A percentile compares a stretch with the other conserved stretches of the same genome.
Conservation (phyloP, 352 stramenopile genomes). For the Phytophthora aleatoria region DNA sequence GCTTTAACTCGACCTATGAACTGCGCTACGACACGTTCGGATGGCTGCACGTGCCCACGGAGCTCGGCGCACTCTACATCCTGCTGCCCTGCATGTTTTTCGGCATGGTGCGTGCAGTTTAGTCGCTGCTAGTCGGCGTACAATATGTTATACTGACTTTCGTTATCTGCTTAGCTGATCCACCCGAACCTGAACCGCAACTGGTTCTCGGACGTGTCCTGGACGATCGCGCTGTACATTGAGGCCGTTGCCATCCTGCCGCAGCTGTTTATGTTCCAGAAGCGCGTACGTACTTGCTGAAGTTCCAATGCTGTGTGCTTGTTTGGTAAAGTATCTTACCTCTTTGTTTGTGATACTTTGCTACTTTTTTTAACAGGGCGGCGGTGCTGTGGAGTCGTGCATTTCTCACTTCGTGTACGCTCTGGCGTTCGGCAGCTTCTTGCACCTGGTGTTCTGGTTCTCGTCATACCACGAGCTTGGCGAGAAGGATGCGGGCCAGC, state of each 20-base stretch:
- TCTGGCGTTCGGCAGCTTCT: constrained; percentile 93
- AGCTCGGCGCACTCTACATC: constrained; percentile 86
- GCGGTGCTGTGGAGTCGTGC: constrained; percentile 94
- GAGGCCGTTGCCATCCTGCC: constrained; percentile 95
- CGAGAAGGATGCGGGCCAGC: constrained; percentile 90
- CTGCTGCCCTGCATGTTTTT: constrained; percentile 89
- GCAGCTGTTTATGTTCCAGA: constrained; percentile 99
- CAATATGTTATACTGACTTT: not conserved
- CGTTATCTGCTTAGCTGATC: constrained; percentile 73
- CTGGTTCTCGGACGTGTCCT: constrained; percentile 96
- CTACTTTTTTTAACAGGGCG: constrained; percentile 48
- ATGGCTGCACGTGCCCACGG: constrained; percentile 83
- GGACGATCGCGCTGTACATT: constrained; percentile 99
- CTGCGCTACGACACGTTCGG: constrained; percentile 96
- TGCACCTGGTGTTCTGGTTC: constrained; percentile 99
- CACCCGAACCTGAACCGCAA: constrained; percentile 97
- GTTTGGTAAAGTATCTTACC: constrained; percentile 6
- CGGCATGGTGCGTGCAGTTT: constrained; percentile 60
- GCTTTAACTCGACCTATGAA: constrained; percentile 97
- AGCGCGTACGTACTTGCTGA: constrained; percentile 66
- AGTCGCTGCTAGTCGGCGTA: not conserved
- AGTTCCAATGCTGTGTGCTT: not conserved
- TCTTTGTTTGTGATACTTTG: not conserved
- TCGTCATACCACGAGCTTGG: constrained; percentile 98
- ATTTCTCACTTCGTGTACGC: constrained; percentile 98